phyloP scores from a whole-genome alignment of 2,329 filamentous ascomycete species.

The Mycocentrospora acerina region DNA sequence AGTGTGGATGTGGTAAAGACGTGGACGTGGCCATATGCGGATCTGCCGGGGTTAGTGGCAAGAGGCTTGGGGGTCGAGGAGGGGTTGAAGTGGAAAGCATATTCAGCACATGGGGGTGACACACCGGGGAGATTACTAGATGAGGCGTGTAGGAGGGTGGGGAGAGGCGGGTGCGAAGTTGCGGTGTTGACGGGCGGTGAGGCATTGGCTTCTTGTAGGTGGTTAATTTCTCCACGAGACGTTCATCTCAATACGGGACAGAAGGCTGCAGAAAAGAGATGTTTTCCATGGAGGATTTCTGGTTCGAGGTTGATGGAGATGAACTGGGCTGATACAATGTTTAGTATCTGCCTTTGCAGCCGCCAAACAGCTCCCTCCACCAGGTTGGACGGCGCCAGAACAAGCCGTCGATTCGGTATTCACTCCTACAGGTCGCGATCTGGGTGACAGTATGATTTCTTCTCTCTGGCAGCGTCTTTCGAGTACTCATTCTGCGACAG shows the following conservation, averaged over 20 bases:
- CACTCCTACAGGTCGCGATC: slow-evolving; percentile 52
- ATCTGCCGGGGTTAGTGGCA: slow-evolving; percentile 58
- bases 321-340: slow-evolving; percentile 3
- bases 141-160: slow-evolving; percentile 60
- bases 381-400: slow-evolving; percentile 58
- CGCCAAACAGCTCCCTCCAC: slow-evolving; percentile 57
- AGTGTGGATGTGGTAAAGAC: slow-evolving; percentile 61
- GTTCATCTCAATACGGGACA: too few species aligned
- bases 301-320: background rate
- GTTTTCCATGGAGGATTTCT: background rate
- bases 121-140: slow-evolving; percentile 65
- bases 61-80: slow-evolving; percentile 52
- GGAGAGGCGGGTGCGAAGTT: slow-evolving; percentile 55
- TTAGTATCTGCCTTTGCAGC: slow-evolving; percentile 56
- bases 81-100: slow-evolving; percentile 48
- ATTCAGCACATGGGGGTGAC: slow-evolving; percentile 64
- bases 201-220: slow-evolving; percentile 60
- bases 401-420: slow-evolving; percentile 52
- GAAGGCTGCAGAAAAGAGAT: background rate
- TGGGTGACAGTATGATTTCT: slow-evolving; percentile 44
- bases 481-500: slow-evolving; percentile 39
- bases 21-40: slow-evolving; percentile 67
- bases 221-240: too few species aligned
- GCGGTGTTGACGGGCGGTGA: slow-evolving; percentile 65
- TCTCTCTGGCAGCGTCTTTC: slow-evolving; percentile 14